Conservation (phyloP, 306 rosid genomes). For the Vachellia collinsii region DNA sequence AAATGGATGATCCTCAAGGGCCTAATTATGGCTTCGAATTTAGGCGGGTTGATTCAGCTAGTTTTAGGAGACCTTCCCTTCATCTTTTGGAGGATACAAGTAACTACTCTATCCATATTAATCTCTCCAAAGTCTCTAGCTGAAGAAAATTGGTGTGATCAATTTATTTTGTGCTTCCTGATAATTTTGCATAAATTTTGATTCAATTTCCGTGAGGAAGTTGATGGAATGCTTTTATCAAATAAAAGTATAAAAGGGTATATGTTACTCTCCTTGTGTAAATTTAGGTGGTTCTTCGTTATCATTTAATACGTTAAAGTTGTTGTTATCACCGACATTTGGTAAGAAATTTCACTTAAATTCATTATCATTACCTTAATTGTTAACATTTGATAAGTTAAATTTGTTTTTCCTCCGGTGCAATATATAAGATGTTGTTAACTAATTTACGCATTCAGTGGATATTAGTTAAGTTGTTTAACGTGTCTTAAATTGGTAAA, state of each 20-base stretch:
- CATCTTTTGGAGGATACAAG: slow-evolving; percentile 21
- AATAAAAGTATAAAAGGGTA: background rate
- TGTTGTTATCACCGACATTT: too few species aligned
- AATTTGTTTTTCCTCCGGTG: too few species aligned
- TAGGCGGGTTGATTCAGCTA: background rate
- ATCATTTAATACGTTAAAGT: too few species aligned
- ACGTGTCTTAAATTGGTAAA: too few species aligned
- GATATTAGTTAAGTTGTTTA: too few species aligned
- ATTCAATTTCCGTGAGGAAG: background rate
- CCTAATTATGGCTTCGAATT: background rate
- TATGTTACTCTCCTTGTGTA: background rate
- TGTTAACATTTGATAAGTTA: too few species aligned
- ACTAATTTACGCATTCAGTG: too few species aligned
- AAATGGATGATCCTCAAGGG: background rate
- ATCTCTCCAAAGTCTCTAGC: background rate
- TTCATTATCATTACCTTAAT: too few species aligned
- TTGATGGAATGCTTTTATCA: background rate
- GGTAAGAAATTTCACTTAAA: too few species aligned
- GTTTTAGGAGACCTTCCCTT: background rate
- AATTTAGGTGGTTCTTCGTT: too few species aligned
- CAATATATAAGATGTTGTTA: too few species aligned
- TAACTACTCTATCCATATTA: background rate
- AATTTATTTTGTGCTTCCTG: background rate
- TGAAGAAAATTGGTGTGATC: background rate
- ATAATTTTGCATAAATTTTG: background rate